Percentiles rank a stretch among this genome's conserved stretches.
Evolutionary conservation across 148 eudicot species (phyloP).

Genomic region (Camellia japonica): DNA sequence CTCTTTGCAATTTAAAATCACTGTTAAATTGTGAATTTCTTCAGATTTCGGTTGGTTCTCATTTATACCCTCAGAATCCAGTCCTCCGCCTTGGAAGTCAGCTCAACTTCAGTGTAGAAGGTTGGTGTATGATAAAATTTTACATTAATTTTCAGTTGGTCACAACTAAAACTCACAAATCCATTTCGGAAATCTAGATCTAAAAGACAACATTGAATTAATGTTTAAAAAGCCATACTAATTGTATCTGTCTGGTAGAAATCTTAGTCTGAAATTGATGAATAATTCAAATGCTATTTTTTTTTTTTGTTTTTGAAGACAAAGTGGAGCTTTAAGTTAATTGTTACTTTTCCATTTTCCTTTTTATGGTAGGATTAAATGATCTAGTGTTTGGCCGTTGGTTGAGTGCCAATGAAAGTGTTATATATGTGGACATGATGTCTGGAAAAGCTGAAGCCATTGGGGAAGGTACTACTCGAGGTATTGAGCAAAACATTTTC

Average conservation of each 20-base stretch:
- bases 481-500: conserved; percentile 21
- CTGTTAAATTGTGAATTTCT: conserved; percentile 8
- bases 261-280: conserved; percentile 1
- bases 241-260: not conserved
- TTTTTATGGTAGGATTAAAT: conserved; percentile 34
- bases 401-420: conserved; percentile 62
- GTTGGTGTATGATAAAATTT: conserved; percentile 26
- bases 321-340: not conserved
- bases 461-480: conserved; percentile 62
- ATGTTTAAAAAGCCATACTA: not conserved
- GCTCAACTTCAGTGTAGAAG: conserved; percentile 64
- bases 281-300: not conserved
- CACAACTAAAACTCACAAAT: not conserved
- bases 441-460: conserved; percentile 76
- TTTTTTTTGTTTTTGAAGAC: not conserved
- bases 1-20: conserved; percentile 4
- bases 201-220: not conserved
- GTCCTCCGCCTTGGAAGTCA: conserved; percentile 51
- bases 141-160: not conserved
- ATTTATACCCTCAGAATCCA: conserved; percentile 67
- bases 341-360: not conserved
- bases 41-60: conserved; percentile 74
- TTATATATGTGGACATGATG: conserved; percentile 46
- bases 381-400: conserved; percentile 57
- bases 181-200: too few species aligned